Base-by-base conservation (phyloP, 2,329 filamentous ascomycete species). In the Huntiella bhutanensis region DNA sequence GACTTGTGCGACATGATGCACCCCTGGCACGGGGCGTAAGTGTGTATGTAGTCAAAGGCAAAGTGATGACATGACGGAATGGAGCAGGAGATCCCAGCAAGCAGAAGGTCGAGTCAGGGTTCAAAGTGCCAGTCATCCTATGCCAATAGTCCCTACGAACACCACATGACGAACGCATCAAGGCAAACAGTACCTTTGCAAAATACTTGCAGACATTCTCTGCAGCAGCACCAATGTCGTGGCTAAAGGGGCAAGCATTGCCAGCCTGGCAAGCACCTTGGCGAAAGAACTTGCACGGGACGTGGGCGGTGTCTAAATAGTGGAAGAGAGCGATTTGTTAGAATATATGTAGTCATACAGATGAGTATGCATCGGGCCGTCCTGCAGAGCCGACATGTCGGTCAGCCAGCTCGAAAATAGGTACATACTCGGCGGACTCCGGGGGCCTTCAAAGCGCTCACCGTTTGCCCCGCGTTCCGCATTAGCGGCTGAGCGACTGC, bases 201-300 rank as follows among this genome's bases (percentile, higher is more conserved):
- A 96, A 98, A 66, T 96, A 98, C 65, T 96, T 98, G 78, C 91
- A 98, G 53, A 92, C 77, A 51, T 82, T 87, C 60, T 95, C 85
- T 44, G 82, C 75, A 36, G 86, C 76, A 28, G 78, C 73, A 59
- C 91, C 83, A 53, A 91, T 77, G 53, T 92, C 88, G 65, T 98
- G 91, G 56, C 86, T 84, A 64, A 96, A 98, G 36, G 91, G 91
- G 66, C 91, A 98, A 53, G 87, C 85, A 60, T 82, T 83, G 55
- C 91, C 91, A 49, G 91, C 91, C 71, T 96, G 88, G 63, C 91
- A 98, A 57, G 85, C 79, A 60, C 88, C 87, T 67, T 94, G 85
- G 46, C 86, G 80, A 64, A 91, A 98, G 80, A 98, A 98, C 71
- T 96, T 96, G 81, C 91, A 98, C 35, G 91, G 91, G 39, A 98